Base-by-base conservation (phyloP, 192 early-diverging fungal genomes). In the Backusella australiensis region DNA sequence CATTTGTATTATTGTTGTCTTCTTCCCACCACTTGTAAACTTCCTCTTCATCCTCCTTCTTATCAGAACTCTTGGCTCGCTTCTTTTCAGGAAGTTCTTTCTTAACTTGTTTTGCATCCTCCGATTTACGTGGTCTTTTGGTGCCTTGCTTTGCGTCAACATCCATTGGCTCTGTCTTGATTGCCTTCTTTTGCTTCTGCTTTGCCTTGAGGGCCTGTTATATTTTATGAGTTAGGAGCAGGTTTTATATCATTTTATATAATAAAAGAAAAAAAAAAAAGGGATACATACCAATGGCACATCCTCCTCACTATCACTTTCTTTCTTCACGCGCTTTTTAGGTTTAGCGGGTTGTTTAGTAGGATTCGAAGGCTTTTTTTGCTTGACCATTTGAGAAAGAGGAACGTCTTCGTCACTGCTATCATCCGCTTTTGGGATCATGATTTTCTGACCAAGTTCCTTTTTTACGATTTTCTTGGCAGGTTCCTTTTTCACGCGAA, bases 1-100 rank as follows among this genome's bases (percentile, higher is more conserved):
- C 75, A 29, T 84, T 38, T 21, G 86, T 83, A 44, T 88, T 90
- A 56, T 89, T 79, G 12, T 86, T 82, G 65, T 90, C 82, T 49
- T 88, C 81, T 76, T 84, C 77, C 92, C 92, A 93, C 93, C 93
- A 94, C 36, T 90, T 91, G 76, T 86, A 87, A 34, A 88, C 83
- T 1, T 89, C 89, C n/a, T 90, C 91, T 3, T 86, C 86, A 2
- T 85, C 90, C 6, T 80, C 78, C 29, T 85, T 82, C 29, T 85
- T 82, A 5, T 75, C 76, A 2, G 81, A 84, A 41, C 86, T 80
- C 59, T 80, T 83, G 52, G 32, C 36, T 42, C 75, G 38, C 23
- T 76, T 78, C 34, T 56, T 41, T 32, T 74, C 39, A 44, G 49
- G 71, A 15, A 74, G 49, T 32, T 79, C 84, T 5, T 68, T 44